Evolutionary conservation across 257 asterid species (phyloP), one percentile per base, ranked within the genome.

Genomic region (Ligustrum vulgare): DNA sequence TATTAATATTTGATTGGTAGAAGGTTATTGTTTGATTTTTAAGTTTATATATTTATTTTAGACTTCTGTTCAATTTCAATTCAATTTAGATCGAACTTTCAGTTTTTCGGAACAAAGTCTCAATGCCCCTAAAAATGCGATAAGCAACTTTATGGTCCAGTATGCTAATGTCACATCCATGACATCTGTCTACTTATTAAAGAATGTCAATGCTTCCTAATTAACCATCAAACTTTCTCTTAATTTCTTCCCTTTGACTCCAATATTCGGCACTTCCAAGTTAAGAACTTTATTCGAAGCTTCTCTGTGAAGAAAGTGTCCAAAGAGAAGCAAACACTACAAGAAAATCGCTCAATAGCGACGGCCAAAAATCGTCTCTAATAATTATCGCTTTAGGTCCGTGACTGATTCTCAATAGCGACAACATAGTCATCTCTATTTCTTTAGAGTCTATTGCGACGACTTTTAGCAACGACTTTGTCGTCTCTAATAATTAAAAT

Each of bases 271-370:
- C 60, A 63, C 65, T 67, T 58, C 67, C 43, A 66, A 41, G 37
- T 41, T 54, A 31, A 25, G 36, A 69, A 56, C 69, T 34, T 45
- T 83, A 80, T 83, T 84, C 81, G 45, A 77, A 80, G 69, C 84
- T 80, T 83, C 77, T 80, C 62, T 36, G 31, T 20, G 54, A 72
- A 80, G 72, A 75, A 77, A 66, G 74, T 70, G 60, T 41, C 23
- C 33, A 20, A 60, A 43, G 32, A 41, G 47, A 41, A 41, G 47
- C 47, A 41, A 41, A n/a, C n/a, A n/a, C n/a, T n/a, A n/a, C n/a
- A n/a, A n/a, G n/a, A n/a, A n/a, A n/a, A n/a, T n/a, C n/a, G n/a
- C n/a, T n/a, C n/a, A n/a, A n/a, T n/a, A n/a, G n/a, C n/a, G n/a
- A n/a, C n/a, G n/a, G n/a, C n/a, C n/a, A n/a, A n/a, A n/a, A n/a